Conservation (phyloP, 257 asterid genomes). For the Prunella vulgaris region DNA sequence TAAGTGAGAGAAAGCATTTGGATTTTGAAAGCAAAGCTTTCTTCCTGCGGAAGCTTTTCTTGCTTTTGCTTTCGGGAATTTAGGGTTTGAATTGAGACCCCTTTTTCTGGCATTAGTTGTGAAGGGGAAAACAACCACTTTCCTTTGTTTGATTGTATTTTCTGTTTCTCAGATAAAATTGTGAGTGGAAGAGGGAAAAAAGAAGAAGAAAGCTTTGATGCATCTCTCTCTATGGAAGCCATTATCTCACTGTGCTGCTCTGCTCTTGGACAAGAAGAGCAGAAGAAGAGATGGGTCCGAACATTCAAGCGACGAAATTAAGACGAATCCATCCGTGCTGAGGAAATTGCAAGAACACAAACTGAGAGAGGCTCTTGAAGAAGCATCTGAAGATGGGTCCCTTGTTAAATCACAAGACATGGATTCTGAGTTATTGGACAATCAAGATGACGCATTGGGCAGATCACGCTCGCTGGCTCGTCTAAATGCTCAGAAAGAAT, state of each 20-base stretch:
- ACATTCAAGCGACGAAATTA: conserved; percentile 55
- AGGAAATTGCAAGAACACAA: conserved; percentile 85
- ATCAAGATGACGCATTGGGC: conserved; percentile 74
- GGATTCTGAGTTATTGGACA: conserved; percentile 57
- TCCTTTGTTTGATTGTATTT: conserved; percentile 27
- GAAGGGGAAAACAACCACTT: conserved; percentile 32
- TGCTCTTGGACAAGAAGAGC: conserved; percentile 91
- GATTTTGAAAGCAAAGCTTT: conserved; percentile 64
- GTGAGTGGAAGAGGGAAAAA: background rate
- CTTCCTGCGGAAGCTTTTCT: conserved; percentile 57
- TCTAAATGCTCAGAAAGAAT: conserved; percentile 87
- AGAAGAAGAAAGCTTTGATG: conserved; percentile 53
- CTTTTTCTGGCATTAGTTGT: conserved; percentile 42
- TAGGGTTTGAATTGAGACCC: conserved; percentile 37
- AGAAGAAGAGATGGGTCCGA: conserved; percentile 68
- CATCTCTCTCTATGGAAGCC: conserved; percentile 99
- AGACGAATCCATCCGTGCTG: conserved; percentile 56
- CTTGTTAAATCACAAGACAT: conserved; percentile 79
- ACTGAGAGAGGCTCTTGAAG: conserved; percentile 94
- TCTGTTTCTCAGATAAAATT: conserved; percentile 33
- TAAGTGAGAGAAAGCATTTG: conserved; percentile 27
- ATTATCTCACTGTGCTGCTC: conserved; percentile 90
- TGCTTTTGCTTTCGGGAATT: conserved; percentile 54
- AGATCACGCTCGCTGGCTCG: conserved; percentile 88
- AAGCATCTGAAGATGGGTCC: conserved; percentile 95